Conservation (phyloP, 78 protist genomes). For the Anaeramoeba ignava region DNA sequence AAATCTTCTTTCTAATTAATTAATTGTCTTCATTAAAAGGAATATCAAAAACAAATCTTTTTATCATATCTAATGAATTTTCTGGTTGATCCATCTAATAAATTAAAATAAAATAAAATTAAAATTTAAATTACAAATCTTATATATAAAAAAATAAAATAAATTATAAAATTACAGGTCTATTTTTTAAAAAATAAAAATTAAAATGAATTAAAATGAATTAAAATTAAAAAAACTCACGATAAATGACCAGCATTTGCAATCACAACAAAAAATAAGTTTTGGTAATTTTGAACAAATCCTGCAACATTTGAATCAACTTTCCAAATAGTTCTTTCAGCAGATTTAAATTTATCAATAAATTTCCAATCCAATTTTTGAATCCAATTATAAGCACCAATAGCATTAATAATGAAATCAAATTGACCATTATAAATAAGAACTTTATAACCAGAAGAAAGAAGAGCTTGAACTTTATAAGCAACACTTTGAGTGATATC, state of each 20-base stretch:
- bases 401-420: background rate
- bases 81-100: constrained; percentile 1
- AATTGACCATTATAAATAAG: background rate
- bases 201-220: too few relatives aligned
- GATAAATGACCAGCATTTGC: too few relatives aligned
- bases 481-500: background rate
- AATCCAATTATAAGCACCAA: background rate
- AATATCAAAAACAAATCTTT: background rate
- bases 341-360: too few relatives aligned
- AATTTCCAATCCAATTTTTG: background rate
- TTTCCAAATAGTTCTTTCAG: background rate
- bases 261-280: too few relatives aligned
- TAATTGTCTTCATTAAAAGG: too few relatives aligned
- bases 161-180: too few relatives aligned
- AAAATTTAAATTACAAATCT: too few relatives aligned
- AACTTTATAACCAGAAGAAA: background rate
- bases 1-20: too few relatives aligned
- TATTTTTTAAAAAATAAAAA: too few relatives aligned
- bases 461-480: background rate
- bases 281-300: background rate
- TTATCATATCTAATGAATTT: background rate
- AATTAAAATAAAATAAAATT: too few relatives aligned
- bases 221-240: too few relatives aligned
- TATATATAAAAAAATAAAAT: too few relatives aligned
- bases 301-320: background rate